Evolutionary conservation across 768 basidiomycete species (phyloP), one percentile per base, ranked within the genome.

Genomic region (Termitomyces eurrhizus): DNA sequence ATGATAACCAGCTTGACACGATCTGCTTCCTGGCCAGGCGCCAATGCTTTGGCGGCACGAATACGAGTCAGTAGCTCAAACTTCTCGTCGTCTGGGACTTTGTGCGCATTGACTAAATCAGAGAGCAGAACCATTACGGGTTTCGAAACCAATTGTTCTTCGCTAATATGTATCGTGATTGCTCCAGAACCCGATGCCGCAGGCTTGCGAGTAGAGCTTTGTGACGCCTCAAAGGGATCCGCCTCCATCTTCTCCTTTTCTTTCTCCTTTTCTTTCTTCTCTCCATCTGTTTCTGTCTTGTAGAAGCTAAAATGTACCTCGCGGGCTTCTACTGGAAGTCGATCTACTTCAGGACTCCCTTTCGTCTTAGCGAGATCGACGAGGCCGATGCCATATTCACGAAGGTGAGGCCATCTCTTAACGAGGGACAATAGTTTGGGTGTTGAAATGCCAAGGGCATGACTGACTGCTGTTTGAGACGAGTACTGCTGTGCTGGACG

Each of bases 401-500:
- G 87, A 11, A 93, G 70, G 70, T 87, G 84, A 12, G 90, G 84
- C 90, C 93, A 95, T 56, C 90, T 85, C 66, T 89, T 92, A 8
- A 90, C 88, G 37, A 98, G 84, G 24, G 89, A 87, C 62, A 90
- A 84, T 13, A 98, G 80, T 55, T 92, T 89, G 58, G 87, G 82
- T 3, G 87, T 90, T 39, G 88, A 93, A 60, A 91, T 89, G 73
- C 82, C 89, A n/a, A 92, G 81, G 1, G 87, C 86, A 65, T 90
- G 85, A 44, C 92, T 89, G 55, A 95, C 88, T 13, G 92, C 86
- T 9, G 90, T 89, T 67, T 93, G 89, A 14, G 88, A 85, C 8
- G 92, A 94, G 72, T 97, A 98, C 70, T 98, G 95, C 69, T 98
- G 95, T 4, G 93, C 88, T 2, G 96, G 95, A 36, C 97, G 90